A percentile compares a stretch with the other conserved stretches of the same genome.
phyloP scores from a whole-genome alignment of 257 asterid species.

The Ehretia macrophylla region DNA sequence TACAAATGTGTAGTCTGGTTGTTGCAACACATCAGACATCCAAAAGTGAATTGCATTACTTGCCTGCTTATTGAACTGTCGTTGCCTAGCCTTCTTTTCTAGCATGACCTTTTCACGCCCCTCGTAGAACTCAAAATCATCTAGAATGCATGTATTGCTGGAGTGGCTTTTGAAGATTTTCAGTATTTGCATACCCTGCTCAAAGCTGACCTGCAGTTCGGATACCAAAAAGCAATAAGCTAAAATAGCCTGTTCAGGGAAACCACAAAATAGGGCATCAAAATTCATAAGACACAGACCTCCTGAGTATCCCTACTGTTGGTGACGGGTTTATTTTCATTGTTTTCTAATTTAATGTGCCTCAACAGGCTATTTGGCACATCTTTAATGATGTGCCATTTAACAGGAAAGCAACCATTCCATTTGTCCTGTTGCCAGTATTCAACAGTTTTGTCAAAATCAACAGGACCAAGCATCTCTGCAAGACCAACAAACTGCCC shows the following conservation, averaged over 20 bases:
- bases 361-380: slow-evolving; percentile 33
- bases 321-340: slow-evolving; percentile 48
- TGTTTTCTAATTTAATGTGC: slow-evolving; percentile 34
- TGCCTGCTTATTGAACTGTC: slow-evolving; percentile 29
- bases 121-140: slow-evolving; percentile 48
- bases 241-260: not conserved
- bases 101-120: slow-evolving; percentile 37
- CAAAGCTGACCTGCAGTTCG: slow-evolving; percentile 29
- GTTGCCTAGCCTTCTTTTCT: slow-evolving; percentile 40
- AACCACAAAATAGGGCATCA: not conserved
- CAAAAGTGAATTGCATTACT: too few species aligned
- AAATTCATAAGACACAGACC: slow-evolving; percentile 17
- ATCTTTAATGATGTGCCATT: slow-evolving; percentile 44
- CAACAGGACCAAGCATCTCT: slow-evolving; percentile 40
- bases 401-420: slow-evolving; percentile 42
- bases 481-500: slow-evolving; percentile 52
- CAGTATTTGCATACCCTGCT: slow-evolving; percentile 29
- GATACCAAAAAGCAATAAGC: not conserved
- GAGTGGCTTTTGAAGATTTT: slow-evolving; percentile 32
- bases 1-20: too few species aligned
- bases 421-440: slow-evolving; percentile 54
- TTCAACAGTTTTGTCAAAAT: slow-evolving; percentile 29
- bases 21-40: too few species aligned
- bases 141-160: slow-evolving; percentile 37
- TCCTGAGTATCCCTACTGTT: slow-evolving; percentile 52